Evolutionary conservation across 768 basidiomycete genomes (phyloP), one percentile per base, ranked within the genome.

Genomic region (Mycena epipterygia): DNA sequence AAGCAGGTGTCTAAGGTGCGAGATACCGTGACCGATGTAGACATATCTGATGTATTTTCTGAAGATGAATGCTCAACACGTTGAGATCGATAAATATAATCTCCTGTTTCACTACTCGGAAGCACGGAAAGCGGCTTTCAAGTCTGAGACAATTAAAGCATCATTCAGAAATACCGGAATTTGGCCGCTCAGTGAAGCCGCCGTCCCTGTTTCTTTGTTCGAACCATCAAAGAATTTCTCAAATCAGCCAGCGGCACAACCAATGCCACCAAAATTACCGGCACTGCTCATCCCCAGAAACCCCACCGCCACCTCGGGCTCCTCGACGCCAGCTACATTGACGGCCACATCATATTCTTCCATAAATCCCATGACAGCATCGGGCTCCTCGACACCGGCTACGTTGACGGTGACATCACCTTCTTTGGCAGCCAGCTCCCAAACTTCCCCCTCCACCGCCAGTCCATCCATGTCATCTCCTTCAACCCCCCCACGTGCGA

Each of bases 81-180:
- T 52, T 2, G 41, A 44, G 19, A 72, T 76, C 13, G 39, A 46
- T 21, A 77, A 77, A 65, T 70, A 68, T 21, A 75, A 73, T 37
- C 56, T 77, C 2, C 58, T 76, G 6, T 23, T 13, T 2, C 46
- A 68, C 42, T 77, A 77, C 53, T 37, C 64, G 12, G 21, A 3
- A 1, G 70, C 75, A 5, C 66, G 75, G 5, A 27, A 21, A 1
- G 9, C 21, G 25, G 69, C 75, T 1, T 53, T 76, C 12, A 76
- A 72, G 17, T 3, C 32, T 0, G 14, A 32, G 13, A 76, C 71
- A 0, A 77, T 77, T 42, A 53, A 25, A 19, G 21, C 52, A 21
- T 14, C 56, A 27, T 42, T 58, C 27, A 14, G 56, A 16, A 58
- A 42, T 16, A 41, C 56, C 25, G 56, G 56, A 27, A 58, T 58